phyloP scores from a whole-genome alignment of 2,329 filamentous ascomycete species.

The Paracorniculantispora psalliotae region DNA sequence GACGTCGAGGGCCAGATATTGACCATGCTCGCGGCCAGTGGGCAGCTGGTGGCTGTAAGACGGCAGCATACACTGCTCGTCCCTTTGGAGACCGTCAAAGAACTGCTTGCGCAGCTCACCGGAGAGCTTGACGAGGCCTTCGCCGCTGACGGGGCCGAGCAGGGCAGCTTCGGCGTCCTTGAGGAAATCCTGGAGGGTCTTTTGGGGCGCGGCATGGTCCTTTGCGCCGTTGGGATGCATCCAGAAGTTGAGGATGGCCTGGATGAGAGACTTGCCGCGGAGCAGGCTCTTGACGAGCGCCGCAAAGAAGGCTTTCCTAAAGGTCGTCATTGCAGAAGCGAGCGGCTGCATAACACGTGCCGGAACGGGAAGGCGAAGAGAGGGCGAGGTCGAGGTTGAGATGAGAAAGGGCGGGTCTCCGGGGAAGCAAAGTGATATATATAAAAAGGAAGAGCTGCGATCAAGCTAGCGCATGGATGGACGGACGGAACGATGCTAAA shows the following conservation, averaged over 20 bases:
- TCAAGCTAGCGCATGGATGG: slow-evolving; percentile 13
- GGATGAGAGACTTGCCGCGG: slow-evolving; percentile 54
- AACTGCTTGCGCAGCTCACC: slow-evolving; percentile 51
- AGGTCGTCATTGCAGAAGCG: slow-evolving; percentile 52
- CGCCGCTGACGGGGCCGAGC: slow-evolving; percentile 41
- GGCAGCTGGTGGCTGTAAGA: slow-evolving; percentile 62
- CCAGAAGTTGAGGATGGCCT: slow-evolving; percentile 53
- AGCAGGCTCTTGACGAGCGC: slow-evolving; percentile 54
- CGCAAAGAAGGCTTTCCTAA: slow-evolving; percentile 50
- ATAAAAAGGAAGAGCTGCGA: slow-evolving; percentile 15
- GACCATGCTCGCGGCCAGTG: slow-evolving; percentile 53
- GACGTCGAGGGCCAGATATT: slow-evolving; percentile 61
- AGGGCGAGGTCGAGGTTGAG: not conserved
- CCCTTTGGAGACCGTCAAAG: slow-evolving; percentile 44
- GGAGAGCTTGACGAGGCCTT: slow-evolving; percentile 43
- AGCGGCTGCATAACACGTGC: slow-evolving; percentile 43
- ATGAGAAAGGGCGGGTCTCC: slow-evolving; percentile 14
- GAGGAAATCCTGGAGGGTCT: slow-evolving; percentile 47
- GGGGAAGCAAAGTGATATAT: slow-evolving; percentile 14
- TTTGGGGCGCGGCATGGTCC: slow-evolving; percentile 21
- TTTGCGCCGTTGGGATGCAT: slow-evolving; percentile 36
- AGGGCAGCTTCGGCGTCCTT: slow-evolving; percentile 51
- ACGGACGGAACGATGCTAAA: slow-evolving; percentile 16
- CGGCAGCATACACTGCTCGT: slow-evolving; percentile 58
- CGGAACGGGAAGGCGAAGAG: not conserved